Evolutionary conservation across 139 green algal genomes (phyloP).

Genomic region (Chlamydomonas sp.): DNA sequence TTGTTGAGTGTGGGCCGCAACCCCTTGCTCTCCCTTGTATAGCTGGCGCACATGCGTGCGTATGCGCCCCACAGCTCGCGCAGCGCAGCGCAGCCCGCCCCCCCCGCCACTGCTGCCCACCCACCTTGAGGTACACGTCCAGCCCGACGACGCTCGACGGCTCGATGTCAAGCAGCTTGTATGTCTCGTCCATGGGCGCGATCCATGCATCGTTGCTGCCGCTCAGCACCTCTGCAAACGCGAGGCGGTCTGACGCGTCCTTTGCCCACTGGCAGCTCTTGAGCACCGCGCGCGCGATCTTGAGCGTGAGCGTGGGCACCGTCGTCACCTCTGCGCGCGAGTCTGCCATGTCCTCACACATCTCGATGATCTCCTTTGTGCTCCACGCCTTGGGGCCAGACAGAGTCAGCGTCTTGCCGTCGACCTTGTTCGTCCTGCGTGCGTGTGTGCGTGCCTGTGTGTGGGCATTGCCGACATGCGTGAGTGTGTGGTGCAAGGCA

Average conservation of each 20-base stretch:
- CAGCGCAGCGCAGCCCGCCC: background rate
- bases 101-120: background rate
- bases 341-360: conserved; percentile 86
- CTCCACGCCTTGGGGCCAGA: conserved; percentile 86
- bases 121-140: conserved; percentile 74
- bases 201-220: conserved; percentile 74
- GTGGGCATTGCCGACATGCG: background rate
- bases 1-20: too few relatives aligned
- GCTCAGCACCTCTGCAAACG: conserved; percentile 85
- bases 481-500: too few relatives aligned
- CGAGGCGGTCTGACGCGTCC: conserved; percentile 90
- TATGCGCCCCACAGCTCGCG: background rate
- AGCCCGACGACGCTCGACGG: conserved; percentile 63
- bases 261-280: conserved; percentile 81
- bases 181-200: conserved; percentile 87
- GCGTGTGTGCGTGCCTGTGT: too few relatives aligned
- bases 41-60: too few relatives aligned
- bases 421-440: conserved; percentile 53
- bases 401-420: conserved; percentile 76
- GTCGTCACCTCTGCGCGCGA: conserved; percentile 65
- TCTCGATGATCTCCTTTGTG: conserved; percentile 80
- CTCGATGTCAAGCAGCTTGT: conserved; percentile 82
- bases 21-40: too few relatives aligned
- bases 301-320: conserved; percentile 86
- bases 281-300: conserved; percentile 67